Evolutionary conservation across 108 stramenopile genomes (phyloP).

Genomic region (Cylindrotheca closterium): DNA sequence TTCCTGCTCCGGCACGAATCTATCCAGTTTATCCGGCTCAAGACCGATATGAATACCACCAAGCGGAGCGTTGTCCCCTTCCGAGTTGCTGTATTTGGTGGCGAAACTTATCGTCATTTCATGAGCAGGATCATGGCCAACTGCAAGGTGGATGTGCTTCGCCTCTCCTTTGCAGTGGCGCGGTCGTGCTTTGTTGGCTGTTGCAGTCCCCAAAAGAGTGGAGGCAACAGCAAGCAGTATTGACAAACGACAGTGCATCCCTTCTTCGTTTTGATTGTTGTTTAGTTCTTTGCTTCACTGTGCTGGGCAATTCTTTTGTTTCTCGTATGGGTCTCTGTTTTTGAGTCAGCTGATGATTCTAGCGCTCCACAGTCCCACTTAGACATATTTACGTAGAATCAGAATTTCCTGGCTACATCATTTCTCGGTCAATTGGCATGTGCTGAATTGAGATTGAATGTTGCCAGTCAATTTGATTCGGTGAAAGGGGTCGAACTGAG

Average conservation of each 20-base stretch:
- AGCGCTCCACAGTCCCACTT: background rate
- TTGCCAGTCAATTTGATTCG: too few relatives aligned
- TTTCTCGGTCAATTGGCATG: too few relatives aligned
- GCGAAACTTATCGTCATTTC: constrained; percentile 56
- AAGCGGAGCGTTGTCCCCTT: constrained; percentile 28
- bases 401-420: too few relatives aligned
- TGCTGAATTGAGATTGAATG: too few relatives aligned
- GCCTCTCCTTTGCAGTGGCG: constrained; percentile 39
- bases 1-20: constrained; percentile 37
- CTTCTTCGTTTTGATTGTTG: background rate
- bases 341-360: background rate
- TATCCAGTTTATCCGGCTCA: constrained; percentile 29
- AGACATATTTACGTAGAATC: too few relatives aligned
- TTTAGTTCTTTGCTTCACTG: background rate
- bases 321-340: background rate
- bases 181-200: background rate
- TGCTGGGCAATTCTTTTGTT: background rate
- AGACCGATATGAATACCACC: constrained; percentile 51
- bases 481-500: too few relatives aligned
- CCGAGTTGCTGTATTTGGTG: constrained; percentile 17
- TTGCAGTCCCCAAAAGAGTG: background rate
- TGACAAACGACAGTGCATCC: background rate
- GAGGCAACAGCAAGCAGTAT: background rate
- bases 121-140: constrained; percentile 47
- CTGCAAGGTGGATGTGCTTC: constrained; percentile 54